Percentiles rank a stretch among this genome's conserved stretches.
Evolutionary conservation across 768 basidiomycete genomes (phyloP).

Genomic region (Royoungia palumana): DNA sequence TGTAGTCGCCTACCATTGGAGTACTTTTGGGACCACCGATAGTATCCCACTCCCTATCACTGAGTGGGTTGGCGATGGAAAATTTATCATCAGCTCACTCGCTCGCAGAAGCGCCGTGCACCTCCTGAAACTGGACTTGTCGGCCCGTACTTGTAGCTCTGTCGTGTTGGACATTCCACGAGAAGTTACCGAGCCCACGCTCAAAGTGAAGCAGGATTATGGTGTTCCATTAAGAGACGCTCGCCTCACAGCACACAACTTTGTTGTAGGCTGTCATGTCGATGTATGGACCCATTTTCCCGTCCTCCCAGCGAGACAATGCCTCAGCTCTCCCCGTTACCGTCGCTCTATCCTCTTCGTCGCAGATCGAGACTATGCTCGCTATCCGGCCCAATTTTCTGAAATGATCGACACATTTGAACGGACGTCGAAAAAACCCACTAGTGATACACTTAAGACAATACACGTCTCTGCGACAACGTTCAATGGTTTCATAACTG

Average conservation of each 20-base stretch:
- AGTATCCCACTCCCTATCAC: constrained; percentile 40
- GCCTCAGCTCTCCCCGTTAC: constrained; percentile 38
- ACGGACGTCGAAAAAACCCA: constrained; percentile 49
- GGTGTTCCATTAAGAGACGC: constrained; percentile 15
- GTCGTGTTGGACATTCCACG: constrained; percentile 50
- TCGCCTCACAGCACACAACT: constrained; percentile 40
- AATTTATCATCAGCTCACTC: constrained; percentile 43
- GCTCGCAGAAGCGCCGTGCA: constrained; percentile 40
- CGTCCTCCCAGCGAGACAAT: constrained; percentile 49
- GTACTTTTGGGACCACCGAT: constrained; percentile 50
- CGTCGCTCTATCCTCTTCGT: constrained; percentile 43
- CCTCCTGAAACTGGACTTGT: constrained; percentile 41
- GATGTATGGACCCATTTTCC: constrained; percentile 63
- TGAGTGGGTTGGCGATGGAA: constrained; percentile 21
- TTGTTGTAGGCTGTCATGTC: constrained; percentile 49
- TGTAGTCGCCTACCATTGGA: constrained; percentile 50
- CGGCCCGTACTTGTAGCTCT: constrained; percentile 37
- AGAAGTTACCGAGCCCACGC: constrained; percentile 55
- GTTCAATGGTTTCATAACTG: constrained; percentile 23
- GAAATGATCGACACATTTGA: constrained; percentile 48
- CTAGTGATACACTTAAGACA: constrained; percentile 39
- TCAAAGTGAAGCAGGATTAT: constrained; percentile 41
- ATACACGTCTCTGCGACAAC: constrained; percentile 32
- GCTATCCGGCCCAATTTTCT: constrained; percentile 41
- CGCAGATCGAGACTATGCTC: constrained; percentile 33